Base-by-base conservation (phyloP, 108 stramenopile genomes). In the Thalassiosira profunda region DNA sequence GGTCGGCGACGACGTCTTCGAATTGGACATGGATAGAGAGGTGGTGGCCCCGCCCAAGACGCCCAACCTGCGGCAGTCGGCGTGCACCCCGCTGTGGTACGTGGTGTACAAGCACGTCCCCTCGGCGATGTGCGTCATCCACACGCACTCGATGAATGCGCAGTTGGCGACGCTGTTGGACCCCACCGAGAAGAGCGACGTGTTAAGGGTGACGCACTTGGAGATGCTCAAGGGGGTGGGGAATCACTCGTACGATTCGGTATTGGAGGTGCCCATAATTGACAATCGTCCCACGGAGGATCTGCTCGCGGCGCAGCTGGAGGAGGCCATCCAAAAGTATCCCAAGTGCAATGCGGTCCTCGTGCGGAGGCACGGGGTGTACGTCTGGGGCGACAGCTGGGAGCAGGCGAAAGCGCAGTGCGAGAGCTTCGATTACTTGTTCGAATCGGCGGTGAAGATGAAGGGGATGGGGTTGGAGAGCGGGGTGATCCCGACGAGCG, bases 191-290 rank as follows among this genome's bases (percentile, higher is more conserved):
- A 54, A 58, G n/a, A 30, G 52, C 4, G 26, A 18, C 0, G 75
- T 72, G 12, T 71, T 97, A 36, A 78, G 73, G 37, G 61, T 95
- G n/a, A 97, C 97, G 7, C 95, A 97, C 62, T 79, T 96, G 63
- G 98, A 98, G 80, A 98, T 98, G 98, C 79, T 98, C 54, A 98
- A 98, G 77, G 98, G 98, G 1, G 91, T 97, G 9, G 91, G 88
- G 2, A 86, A 92, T 59, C 95, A 96, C 62, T 87, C 89, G 9
- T 97, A 86, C 61, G 89, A 97, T 70, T 88, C 89, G 63, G 66
- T 90, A 2, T 72, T 97, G 40, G 96, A 93, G 46, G 71, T 98
- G 28, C 98, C 98, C n/a, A 93, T 98, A 58, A 97, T 98, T 64
- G 94, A 97, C 54, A 98, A 98, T 83, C 93, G 95, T 25, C 93